phyloP scores from a whole-genome alignment of 495 filamentous ascomycete genomes.

The Penicillium mononematosum region DNA sequence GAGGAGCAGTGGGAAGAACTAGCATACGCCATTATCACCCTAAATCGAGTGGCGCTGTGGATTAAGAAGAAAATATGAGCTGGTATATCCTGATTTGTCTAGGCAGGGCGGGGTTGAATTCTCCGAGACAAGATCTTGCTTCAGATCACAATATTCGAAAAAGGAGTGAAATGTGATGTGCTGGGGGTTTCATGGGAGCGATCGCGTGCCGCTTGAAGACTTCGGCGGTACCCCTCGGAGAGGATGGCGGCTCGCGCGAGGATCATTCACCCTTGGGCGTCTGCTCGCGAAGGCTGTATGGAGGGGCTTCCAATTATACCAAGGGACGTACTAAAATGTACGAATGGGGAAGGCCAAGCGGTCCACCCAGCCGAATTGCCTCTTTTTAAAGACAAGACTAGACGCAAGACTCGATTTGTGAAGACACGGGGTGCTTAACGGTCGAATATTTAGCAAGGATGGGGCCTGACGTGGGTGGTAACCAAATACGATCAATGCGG shows the following conservation, averaged over 20 bases:
- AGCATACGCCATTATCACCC: constrained; percentile 39
- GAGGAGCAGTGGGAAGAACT: neutral
- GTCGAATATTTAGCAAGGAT: constrained; percentile 3
- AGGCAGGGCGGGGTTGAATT: constrained; percentile 23
- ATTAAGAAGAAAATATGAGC: constrained; percentile 9
- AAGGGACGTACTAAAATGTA: constrained; percentile 35
- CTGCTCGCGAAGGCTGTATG: constrained; percentile 27
- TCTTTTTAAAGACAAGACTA: constrained; percentile 8
- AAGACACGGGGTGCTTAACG: neutral
- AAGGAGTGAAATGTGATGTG: constrained; percentile 17
- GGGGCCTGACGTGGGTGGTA: constrained; percentile 4
- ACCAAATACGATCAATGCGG: constrained; percentile 18
- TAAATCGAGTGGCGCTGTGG: constrained; percentile 10
- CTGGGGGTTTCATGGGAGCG: constrained; percentile 24
- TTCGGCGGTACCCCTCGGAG: constrained; percentile 26
- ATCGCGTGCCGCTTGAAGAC: constrained; percentile 22
- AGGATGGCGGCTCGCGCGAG: constrained; percentile 27
- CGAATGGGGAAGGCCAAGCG: constrained; percentile 26
- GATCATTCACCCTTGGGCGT: constrained; percentile 30
- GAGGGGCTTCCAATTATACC: constrained; percentile 29
- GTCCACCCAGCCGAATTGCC: constrained; percentile 25
- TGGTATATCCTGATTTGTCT: constrained; percentile 20
- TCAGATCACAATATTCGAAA: constrained; percentile 16
- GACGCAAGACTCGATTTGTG: constrained; percentile 3
- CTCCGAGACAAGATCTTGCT: constrained; percentile 18